Evolutionary conservation across 2,329 filamentous ascomycete species (phyloP).

Genomic region (Corinectria fuckeliana): DNA sequence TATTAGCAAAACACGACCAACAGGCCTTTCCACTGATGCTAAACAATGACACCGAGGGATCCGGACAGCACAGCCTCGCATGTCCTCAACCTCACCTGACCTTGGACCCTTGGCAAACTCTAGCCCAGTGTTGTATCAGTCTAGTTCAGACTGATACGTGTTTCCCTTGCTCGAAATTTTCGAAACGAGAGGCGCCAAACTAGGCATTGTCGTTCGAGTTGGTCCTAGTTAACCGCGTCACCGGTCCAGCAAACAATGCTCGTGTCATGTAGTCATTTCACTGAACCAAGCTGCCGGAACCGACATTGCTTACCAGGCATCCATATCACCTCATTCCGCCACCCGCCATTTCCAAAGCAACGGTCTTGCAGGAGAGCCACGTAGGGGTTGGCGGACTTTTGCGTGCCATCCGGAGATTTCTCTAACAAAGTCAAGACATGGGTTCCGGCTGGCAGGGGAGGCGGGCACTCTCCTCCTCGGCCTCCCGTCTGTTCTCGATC

Average conservation of each 20-base stretch:
- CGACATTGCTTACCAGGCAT: background rate
- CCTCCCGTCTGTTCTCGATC: no score
- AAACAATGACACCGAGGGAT: background rate
- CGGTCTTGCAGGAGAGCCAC: constrained; percentile 13
- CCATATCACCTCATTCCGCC: constrained; percentile 11
- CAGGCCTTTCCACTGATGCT: constrained; percentile 3
- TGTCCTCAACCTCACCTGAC: constrained; percentile 35
- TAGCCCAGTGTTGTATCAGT: background rate
- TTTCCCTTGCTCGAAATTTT: background rate
- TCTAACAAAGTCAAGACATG: background rate
- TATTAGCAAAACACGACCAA: constrained; percentile 15
- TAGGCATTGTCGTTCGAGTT: background rate
- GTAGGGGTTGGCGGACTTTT: constrained; percentile 1
- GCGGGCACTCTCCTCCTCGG: background rate
- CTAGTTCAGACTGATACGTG: background rate
- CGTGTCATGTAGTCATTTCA: constrained; percentile 6
- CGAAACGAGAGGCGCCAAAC: background rate
- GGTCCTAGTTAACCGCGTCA: background rate
- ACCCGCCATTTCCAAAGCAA: constrained; percentile 9
- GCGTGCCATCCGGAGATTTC: background rate
- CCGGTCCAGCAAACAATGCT: constrained; percentile 22
- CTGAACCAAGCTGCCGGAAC: constrained; percentile 22
- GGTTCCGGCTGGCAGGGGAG: background rate
- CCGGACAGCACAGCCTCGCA: constrained; percentile 27
- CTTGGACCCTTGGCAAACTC: background rate